A percentile compares a stretch with the other conserved stretches of the same genome.
Conservation (phyloP, 2,329 filamentous ascomycete genomes). For the Sphaerulina populicola region DNA sequence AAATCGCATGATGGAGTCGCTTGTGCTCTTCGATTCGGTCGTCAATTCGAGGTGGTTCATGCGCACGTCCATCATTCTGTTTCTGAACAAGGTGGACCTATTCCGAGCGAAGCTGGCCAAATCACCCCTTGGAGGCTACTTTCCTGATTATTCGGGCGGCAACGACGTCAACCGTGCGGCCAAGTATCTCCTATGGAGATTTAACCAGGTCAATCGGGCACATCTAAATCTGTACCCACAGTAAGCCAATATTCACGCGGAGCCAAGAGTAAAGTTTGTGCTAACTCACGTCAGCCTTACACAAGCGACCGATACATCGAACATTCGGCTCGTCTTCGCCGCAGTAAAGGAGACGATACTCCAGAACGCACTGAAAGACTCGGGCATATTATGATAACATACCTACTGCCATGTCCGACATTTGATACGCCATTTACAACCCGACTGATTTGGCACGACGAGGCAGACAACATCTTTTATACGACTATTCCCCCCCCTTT, state of each 20-base stretch:
- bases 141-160: slow-evolving; percentile 93
- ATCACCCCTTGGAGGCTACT: slow-evolving; percentile 88
- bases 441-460: slow-evolving; percentile 6
- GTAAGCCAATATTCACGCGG: slow-evolving; percentile 49
- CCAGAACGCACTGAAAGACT: slow-evolving; percentile 96
- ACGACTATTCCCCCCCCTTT: slow-evolving; percentile 7
- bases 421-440: slow-evolving; percentile 15
- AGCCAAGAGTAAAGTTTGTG: background rate
- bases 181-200: slow-evolving; percentile 95
- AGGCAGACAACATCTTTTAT: slow-evolving; percentile 6
- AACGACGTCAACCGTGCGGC: slow-evolving; percentile 97
- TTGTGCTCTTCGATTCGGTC: slow-evolving; percentile 93
- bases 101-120: slow-evolving; percentile 90
- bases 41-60: slow-evolving; percentile 99
- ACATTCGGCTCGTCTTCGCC: slow-evolving; percentile 94
- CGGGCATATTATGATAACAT: slow-evolving; percentile 63
- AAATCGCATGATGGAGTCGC: slow-evolving; percentile 99
- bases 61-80: slow-evolving; percentile 95
- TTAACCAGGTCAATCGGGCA: slow-evolving; percentile 95
- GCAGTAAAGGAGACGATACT: slow-evolving; percentile 98
- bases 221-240: slow-evolving; percentile 96
- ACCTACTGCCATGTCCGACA: background rate
- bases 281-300: slow-evolving; percentile 58
- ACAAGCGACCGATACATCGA: slow-evolving; percentile 97
- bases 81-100: slow-evolving; percentile 97